phyloP scores from a whole-genome alignment of 2,329 filamentous ascomycete species.

The Mollisiaceae sp. region DNA sequence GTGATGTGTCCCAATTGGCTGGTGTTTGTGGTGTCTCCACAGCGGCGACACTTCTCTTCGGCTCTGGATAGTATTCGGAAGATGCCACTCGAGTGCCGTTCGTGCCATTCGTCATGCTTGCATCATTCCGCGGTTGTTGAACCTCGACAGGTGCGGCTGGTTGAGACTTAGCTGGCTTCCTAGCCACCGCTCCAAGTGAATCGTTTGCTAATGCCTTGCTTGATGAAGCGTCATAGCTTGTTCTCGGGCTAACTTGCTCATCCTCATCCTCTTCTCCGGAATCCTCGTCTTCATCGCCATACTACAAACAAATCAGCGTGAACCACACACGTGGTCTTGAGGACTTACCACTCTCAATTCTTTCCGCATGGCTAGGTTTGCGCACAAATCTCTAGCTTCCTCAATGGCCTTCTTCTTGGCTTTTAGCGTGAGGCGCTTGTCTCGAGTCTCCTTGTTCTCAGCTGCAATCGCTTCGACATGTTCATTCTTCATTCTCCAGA shows the following conservation, averaged over 20 bases:
- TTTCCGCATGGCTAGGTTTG: slow-evolving; percentile 23
- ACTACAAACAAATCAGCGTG: slow-evolving; percentile 4
- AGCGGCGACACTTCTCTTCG: not conserved
- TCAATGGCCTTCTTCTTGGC: slow-evolving; percentile 22
- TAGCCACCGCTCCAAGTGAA: not conserved
- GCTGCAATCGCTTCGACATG: slow-evolving; percentile 22
- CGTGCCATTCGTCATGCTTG: slow-evolving; percentile 8
- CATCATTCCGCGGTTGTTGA: not conserved
- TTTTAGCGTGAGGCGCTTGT: slow-evolving; percentile 19
- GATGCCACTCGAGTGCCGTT: slow-evolving; percentile 8
- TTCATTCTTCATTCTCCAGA: slow-evolving; percentile 24
- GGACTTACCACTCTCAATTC: slow-evolving; percentile 20
- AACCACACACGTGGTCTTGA: not conserved
- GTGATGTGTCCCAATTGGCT: not conserved
- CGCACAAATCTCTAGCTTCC: slow-evolving; percentile 25
- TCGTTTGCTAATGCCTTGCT: slow-evolving; percentile 7
- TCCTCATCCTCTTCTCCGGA: slow-evolving; percentile 13
- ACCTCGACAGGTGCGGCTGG: too few relatives aligned
- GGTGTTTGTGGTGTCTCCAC: slow-evolving; percentile 7
- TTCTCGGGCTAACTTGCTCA: not conserved
- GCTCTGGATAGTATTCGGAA: slow-evolving; percentile 9
- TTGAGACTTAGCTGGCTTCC: slow-evolving; percentile 6
- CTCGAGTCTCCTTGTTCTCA: slow-evolving; percentile 22
- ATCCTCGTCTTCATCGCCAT: slow-evolving; percentile 12
- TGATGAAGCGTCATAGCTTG: not conserved